A percentile compares a stretch with the other conserved stretches of the same genome.
These are phyloP conservation scores for Termitomyces sp. DNA, from an alignment of 768 basidiomycete species.

Conservation along the genomic window DNA sequence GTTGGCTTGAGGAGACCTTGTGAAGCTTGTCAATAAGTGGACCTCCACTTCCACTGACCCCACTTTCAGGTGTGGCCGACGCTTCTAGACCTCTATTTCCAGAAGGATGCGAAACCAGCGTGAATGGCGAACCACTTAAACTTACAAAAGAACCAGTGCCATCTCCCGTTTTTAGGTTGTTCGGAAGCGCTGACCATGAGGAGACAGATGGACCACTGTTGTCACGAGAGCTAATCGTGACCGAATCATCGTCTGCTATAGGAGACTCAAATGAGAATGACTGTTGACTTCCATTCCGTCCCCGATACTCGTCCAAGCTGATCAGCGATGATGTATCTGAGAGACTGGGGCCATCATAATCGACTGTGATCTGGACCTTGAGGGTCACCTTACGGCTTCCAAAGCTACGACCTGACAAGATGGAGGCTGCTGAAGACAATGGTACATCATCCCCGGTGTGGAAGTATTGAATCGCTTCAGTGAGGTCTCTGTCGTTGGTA, in stretches of 20 bases:
- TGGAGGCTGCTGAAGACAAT: conserved; percentile 67
- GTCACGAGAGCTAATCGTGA: conserved; percentile 74
- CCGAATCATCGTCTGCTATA: conserved; percentile 60
- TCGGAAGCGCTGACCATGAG: neutral
- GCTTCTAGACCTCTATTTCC: neutral
- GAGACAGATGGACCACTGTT: conserved; percentile 27
- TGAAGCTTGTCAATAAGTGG: conserved; percentile 25
- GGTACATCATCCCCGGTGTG: conserved; percentile 75
- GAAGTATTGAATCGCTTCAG: conserved; percentile 87
- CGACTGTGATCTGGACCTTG: conserved; percentile 70
- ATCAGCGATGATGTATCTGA: conserved; percentile 83
- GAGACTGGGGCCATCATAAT: conserved; percentile 88
- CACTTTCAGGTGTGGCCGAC: neutral
- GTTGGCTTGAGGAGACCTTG: conserved; percentile 20
- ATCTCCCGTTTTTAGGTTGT: neutral
- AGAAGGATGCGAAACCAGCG: conserved; percentile 9
- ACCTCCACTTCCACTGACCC: neutral
- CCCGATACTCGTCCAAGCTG: conserved; percentile 69
- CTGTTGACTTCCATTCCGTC: conserved; percentile 52
- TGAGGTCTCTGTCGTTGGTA: conserved; percentile 64
- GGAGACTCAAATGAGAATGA: conserved; percentile 46
- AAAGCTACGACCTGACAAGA: conserved; percentile 66
- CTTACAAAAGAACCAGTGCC: conserved; percentile 1
- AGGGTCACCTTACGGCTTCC: conserved; percentile 70
- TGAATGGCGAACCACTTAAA: conserved; percentile 8